Conservation (phyloP, 2,329 filamentous ascomycete genomes). For the Alternaria sp. region DNA sequence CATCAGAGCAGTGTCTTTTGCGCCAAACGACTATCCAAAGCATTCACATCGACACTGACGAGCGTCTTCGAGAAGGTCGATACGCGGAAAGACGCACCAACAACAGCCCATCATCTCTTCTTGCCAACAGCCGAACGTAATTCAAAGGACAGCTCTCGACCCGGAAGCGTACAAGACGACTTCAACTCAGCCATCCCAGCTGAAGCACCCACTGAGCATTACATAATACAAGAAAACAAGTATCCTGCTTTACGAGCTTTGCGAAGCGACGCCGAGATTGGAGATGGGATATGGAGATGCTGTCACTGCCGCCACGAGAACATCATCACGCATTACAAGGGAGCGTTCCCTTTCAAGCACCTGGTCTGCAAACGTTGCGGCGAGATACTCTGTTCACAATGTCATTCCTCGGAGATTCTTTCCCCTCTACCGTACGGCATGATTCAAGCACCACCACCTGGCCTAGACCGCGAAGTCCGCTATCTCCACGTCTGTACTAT, state of each 20-base stretch:
- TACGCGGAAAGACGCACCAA: background rate
- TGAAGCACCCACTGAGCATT: constrained; percentile 18
- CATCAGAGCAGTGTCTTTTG: constrained; percentile 8
- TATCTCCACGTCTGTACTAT: constrained; percentile 23
- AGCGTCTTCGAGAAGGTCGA: constrained; percentile 14
- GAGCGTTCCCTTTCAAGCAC: constrained; percentile 24
- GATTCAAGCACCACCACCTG: constrained; percentile 12
- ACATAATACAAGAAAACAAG: constrained; percentile 19
- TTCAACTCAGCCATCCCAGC: constrained; percentile 9
- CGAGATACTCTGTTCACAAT: constrained; percentile 11
- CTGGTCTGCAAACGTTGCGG: constrained; percentile 17
- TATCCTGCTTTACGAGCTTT: constrained; percentile 22
- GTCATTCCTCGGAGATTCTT: constrained; percentile 20
- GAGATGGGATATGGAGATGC: constrained; percentile 27
- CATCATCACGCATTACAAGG: constrained; percentile 21
- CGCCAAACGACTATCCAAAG: constrained; percentile 11
- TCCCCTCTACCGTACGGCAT: constrained; percentile 22
- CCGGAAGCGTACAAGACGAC: constrained; percentile 11
- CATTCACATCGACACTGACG: constrained; percentile 11
- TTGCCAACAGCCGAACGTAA: background rate
- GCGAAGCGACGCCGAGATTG: constrained; percentile 22
- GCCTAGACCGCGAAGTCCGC: constrained; percentile 8
- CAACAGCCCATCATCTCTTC: background rate
- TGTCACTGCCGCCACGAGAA: constrained; percentile 25
- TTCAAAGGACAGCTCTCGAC: background rate